Conservation (phyloP, 2,329 filamentous ascomycete species). For the Claviceps monticola region DNA sequence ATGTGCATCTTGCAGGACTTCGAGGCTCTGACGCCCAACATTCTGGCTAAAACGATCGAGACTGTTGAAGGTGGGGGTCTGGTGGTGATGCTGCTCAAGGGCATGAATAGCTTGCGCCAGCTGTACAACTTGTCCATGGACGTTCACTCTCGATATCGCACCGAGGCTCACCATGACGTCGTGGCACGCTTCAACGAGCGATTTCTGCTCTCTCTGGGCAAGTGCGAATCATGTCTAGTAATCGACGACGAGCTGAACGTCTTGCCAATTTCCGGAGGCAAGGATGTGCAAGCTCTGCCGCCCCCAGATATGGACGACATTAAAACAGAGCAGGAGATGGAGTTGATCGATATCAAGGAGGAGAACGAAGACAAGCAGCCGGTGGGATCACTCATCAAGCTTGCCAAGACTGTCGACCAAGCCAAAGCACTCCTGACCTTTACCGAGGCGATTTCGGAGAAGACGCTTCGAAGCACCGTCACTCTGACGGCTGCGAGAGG, state of each 20-base stretch:
- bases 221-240: slow-evolving; percentile 86
- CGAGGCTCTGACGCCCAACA: slow-evolving; percentile 92
- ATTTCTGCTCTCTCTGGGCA: slow-evolving; percentile 89
- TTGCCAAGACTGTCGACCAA: slow-evolving; percentile 87
- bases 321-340: slow-evolving; percentile 56
- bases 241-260: slow-evolving; percentile 98
- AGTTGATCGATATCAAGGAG: slow-evolving; percentile 80
- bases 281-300: slow-evolving; percentile 71
- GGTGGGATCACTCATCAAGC: slow-evolving; percentile 66
- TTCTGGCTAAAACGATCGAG: slow-evolving; percentile 87
- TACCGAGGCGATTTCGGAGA: slow-evolving; percentile 90
- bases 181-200: slow-evolving; percentile 95
- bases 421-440: slow-evolving; percentile 95
- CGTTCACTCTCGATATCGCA: slow-evolving; percentile 89
- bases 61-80: slow-evolving; percentile 94
- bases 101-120: slow-evolving; percentile 94
- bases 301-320: slow-evolving; percentile 60
- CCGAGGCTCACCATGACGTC: slow-evolving; percentile 90
- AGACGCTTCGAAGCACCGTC: slow-evolving; percentile 87
- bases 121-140: slow-evolving; percentile 97
- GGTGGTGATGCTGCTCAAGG: slow-evolving; percentile 81
- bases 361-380: slow-evolving; percentile 73
- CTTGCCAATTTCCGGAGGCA: slow-evolving; percentile 88
- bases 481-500: slow-evolving; percentile 87
- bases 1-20: slow-evolving; percentile 99